phyloP scores from a whole-genome alignment of 192 early-diverging fungal genomes.

The Rhizophagus sp. region DNA sequence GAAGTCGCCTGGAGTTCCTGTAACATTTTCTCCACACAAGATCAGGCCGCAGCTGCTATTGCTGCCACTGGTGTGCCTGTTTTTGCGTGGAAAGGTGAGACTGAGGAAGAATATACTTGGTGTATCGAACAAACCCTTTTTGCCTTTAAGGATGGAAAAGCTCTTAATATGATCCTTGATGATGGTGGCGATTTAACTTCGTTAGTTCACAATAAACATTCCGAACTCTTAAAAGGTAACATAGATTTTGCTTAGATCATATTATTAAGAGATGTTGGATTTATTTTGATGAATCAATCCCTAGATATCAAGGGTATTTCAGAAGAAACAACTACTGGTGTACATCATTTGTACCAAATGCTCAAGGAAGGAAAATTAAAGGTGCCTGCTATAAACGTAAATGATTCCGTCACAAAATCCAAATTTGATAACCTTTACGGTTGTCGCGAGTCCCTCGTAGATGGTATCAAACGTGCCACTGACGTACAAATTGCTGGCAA shows the following conservation, averaged over 20 bases:
- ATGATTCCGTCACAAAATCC: slow-evolving; percentile 99
- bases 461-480: slow-evolving; percentile 98
- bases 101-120: slow-evolving; percentile 99
- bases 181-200: slow-evolving; percentile 98
- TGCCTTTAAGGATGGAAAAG: slow-evolving; percentile 90
- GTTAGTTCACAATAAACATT: slow-evolving; percentile 95
- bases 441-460: slow-evolving; percentile 98
- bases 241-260: not conserved
- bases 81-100: slow-evolving; percentile 99
- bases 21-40: slow-evolving; percentile 95
- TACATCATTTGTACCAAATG: slow-evolving; percentile 99
- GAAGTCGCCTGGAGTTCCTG: slow-evolving; percentile 79
- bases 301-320: slow-evolving; percentile 87
- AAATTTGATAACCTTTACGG: slow-evolving; percentile 99
- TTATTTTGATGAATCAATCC: not conserved
- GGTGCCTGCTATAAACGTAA: slow-evolving; percentile 99
- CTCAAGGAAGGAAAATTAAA: slow-evolving; percentile 94
- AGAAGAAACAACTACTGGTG: slow-evolving; percentile 99
- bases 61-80: slow-evolving; percentile 95
- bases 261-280: not conserved
- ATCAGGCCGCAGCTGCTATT: slow-evolving; percentile 98
- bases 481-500: slow-evolving; percentile 99
- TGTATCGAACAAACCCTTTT: slow-evolving; percentile 95
- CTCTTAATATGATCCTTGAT: slow-evolving; percentile 99
- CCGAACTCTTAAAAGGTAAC: slow-evolving; percentile 70